phyloP scores from a whole-genome alignment of 345 rosid genomes.

The Triadica sebifera region DNA sequence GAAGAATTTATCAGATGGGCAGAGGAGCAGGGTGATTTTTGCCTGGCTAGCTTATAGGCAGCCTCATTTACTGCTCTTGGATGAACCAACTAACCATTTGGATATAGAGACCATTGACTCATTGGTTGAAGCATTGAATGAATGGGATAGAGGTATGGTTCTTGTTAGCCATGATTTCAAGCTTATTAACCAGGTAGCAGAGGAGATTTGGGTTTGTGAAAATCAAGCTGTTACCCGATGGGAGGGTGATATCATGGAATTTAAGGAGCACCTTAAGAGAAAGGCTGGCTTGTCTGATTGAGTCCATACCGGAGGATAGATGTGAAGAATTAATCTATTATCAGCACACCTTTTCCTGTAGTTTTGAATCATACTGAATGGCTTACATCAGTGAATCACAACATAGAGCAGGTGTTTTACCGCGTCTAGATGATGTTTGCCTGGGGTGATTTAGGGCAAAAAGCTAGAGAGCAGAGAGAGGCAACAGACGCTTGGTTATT shows the following conservation, averaged over 20 bases:
- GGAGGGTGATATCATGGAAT: conserved; percentile 86
- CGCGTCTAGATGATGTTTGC: background rate
- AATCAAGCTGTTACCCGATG: conserved; percentile 66
- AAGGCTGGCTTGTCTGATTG: conserved; percentile 71
- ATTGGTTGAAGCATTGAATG: conserved; percentile 76
- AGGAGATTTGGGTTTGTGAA: conserved; percentile 89
- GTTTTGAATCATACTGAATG: background rate
- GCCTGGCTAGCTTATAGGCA: conserved; percentile 96
- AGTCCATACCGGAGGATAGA: conserved; percentile 7
- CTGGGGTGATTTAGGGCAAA: background rate
- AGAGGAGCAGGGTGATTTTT: conserved; percentile 89
- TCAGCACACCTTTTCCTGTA: background rate
- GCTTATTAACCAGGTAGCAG: conserved; percentile 81
- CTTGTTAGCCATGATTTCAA: conserved; percentile 90
- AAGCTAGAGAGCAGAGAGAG: conserved; percentile 19
- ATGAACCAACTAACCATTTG: conserved; percentile 96
- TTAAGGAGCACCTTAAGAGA: conserved; percentile 64
- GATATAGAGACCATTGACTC: conserved; percentile 98
- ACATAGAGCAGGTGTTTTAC: background rate
- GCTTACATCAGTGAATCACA: background rate
- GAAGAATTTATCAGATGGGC: conserved; percentile 95
- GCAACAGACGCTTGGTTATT: conserved; percentile 21
- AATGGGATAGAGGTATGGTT: conserved; percentile 87
- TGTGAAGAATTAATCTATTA: background rate
- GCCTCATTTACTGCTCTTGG: conserved; percentile 86